Conservation (phyloP, 768 basidiomycete genomes). For the Boletus edulis region DNA sequence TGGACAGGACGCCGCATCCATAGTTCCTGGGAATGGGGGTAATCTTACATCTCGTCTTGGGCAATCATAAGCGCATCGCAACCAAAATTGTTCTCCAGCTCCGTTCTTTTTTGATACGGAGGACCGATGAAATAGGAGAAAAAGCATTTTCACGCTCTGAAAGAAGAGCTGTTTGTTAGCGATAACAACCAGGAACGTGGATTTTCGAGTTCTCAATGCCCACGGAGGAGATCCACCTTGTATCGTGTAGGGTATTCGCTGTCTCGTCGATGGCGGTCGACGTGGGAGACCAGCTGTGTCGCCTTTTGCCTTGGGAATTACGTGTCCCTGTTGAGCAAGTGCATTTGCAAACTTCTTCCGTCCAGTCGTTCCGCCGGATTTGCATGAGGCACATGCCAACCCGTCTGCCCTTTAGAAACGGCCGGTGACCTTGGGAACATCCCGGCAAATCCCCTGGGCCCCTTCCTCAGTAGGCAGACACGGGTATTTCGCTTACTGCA, state of each 20-base stretch:
- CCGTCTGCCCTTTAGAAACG: constrained; percentile 8
- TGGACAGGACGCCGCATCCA: background rate
- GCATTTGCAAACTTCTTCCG: too few species aligned
- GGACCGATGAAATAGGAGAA: background rate
- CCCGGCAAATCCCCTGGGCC: constrained; percentile 20
- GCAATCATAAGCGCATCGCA: background rate
- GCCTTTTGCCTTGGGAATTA: constrained; percentile 11
- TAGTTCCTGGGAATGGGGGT: background rate
- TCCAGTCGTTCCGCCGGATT: constrained; percentile 21
- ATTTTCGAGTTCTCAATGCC: constrained; percentile 1
- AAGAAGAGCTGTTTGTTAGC: constrained; percentile 4
- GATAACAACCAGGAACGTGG: constrained; percentile 12
- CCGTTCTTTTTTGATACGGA: background rate
- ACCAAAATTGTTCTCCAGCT: too few species aligned
- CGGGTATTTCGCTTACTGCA: background rate
- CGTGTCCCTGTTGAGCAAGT: constrained; percentile 1
- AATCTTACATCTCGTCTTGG: background rate
- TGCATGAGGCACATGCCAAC: constrained; percentile 12
- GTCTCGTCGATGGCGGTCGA: background rate
- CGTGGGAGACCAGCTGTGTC: constrained; percentile 10
- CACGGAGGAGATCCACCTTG: constrained; percentile 10
- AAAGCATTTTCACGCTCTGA: background rate
- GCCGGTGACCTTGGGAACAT: constrained; percentile 23
- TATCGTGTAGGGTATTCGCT: background rate
- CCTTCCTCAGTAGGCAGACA: background rate